Base-by-base conservation (phyloP, 192 early-diverging fungal species). In the Geranomyces variabilis region DNA sequence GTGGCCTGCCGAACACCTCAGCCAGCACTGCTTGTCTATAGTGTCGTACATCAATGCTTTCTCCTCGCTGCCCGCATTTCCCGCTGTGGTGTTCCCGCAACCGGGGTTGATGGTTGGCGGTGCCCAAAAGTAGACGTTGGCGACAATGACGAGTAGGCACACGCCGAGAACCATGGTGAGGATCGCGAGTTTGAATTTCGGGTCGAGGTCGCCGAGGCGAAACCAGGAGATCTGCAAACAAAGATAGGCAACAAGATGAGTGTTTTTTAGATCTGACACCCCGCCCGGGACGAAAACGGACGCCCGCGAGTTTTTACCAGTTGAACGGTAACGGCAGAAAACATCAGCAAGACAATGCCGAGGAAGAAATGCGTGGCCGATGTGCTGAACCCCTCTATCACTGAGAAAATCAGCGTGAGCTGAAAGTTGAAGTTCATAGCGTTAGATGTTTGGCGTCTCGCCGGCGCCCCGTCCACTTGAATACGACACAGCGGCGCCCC, bases 121-220 rank as follows among this genome's bases (percentile, higher is more conserved):
- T 26, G 67, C 60, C 67, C 67, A 70, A 28, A 70, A 70, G 45
- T 70, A 70, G 31, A 61, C 57, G 58, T 70, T 70, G 33, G 69
- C 55, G 24, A 70, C 58, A 41, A 70, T 44, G 57, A 22, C 55
- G 26, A 70, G 58, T 22, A 70, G 41, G 33, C 62, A 14, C 10
- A 61, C 33, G 14, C 57, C 62, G 14, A 43, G 17, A 14, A 21
- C 19, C 41, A 61, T n/a, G 36, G 34, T 46, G 21, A 70, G 69
- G 41, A 70, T 70, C 1, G 48, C 21, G 21, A 62, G 4, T 28
- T 70, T 70, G 69, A 61, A 70, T 29, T 70, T 70, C 8, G 69
- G 55, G 28, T 70, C 69, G 12, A 70, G 45, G 29, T 70, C 69
- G 31, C 69, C 69, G 13, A 62, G 58, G 33, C 69, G 69, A 47